Conservation (phyloP, 805 yeast genomes). For the Metschnikowia amazonensis region DNA sequence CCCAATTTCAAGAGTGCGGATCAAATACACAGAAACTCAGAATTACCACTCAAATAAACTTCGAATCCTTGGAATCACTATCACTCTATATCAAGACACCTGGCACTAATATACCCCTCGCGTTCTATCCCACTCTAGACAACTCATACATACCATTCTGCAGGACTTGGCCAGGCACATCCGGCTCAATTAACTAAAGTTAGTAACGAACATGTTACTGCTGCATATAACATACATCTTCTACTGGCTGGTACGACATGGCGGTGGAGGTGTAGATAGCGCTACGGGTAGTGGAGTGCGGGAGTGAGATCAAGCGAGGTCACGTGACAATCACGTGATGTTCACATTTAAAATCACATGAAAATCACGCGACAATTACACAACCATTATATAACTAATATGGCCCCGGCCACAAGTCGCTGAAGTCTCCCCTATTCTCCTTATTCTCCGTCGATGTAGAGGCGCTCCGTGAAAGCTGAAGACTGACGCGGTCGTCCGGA, state of each 20-base stretch:
- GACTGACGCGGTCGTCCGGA: conserved; percentile 3
- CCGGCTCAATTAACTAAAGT: conserved; percentile 2
- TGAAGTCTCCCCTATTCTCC: conserved; percentile 1
- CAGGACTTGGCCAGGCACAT: background rate
- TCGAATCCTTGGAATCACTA: too few relatives aligned
- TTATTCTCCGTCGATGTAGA: conserved; percentile 4
- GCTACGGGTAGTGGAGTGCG: too few relatives aligned
- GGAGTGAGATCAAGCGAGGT: too few relatives aligned
- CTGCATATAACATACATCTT: background rate
- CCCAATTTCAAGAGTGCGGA: too few relatives aligned
- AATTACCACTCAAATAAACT: too few relatives aligned
- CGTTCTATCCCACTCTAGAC: too few relatives aligned
- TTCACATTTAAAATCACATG: too few relatives aligned
- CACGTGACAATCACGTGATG: background rate
- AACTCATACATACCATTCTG: conserved; percentile 1
- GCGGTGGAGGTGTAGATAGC: background rate
- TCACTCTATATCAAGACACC: too few relatives aligned
- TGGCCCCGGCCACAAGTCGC: conserved; percentile 7
- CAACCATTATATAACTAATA: too few relatives aligned
- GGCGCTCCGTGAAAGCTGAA: conserved; percentile 8
- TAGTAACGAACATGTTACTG: background rate
- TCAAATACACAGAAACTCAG: too few relatives aligned
- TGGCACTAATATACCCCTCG: too few relatives aligned
- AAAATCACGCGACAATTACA: too few relatives aligned
- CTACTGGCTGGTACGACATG: conserved; percentile 4